Evolutionary conservation across 352 stramenopile species (phyloP).

Genomic region (Phytophthora gonapodyides): DNA sequence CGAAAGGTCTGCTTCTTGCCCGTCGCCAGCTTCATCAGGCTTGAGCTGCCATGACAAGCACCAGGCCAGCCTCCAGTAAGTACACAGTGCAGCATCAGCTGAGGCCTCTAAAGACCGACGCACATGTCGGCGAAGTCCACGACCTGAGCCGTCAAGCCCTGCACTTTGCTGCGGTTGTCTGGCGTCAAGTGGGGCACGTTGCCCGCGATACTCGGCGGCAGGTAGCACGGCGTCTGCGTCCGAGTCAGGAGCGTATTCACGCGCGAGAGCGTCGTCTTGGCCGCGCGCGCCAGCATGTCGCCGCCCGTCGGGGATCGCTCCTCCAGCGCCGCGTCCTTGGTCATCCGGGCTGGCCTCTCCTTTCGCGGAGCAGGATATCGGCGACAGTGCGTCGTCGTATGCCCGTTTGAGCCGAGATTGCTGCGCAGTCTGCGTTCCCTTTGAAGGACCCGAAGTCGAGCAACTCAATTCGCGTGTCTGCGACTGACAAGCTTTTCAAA

Average conservation of each 20-base stretch:
- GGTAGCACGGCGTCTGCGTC: slow-evolving; percentile 70
- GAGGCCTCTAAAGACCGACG: slow-evolving; percentile 3
- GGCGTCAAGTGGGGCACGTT: slow-evolving; percentile 77
- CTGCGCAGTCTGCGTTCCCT: too few relatives aligned
- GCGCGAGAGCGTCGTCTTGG: slow-evolving; percentile 22
- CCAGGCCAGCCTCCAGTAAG: background rate
- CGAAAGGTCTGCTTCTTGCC: slow-evolving; percentile 48
- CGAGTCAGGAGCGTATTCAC: slow-evolving; percentile 37
- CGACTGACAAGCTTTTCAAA: too few relatives aligned
- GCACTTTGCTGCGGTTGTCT: slow-evolving; percentile 70
- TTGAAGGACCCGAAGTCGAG: too few relatives aligned
- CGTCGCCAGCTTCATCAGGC: slow-evolving; percentile 35
- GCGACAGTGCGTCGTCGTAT: too few relatives aligned
- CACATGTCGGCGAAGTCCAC: slow-evolving; percentile 81
- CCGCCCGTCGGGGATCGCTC: slow-evolving; percentile 27
- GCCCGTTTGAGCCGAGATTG: too few relatives aligned
- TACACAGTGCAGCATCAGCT: background rate
- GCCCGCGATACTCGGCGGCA: slow-evolving; percentile 65
- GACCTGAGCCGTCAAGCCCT: slow-evolving; percentile 59
- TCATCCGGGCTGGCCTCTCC: too few relatives aligned
- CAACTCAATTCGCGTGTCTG: too few relatives aligned
- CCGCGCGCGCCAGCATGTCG: slow-evolving; percentile 35
- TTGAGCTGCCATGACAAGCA: slow-evolving; percentile 11
- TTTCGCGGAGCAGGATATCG: too few relatives aligned
- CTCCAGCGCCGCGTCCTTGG: slow-evolving; percentile 7